Evolutionary conservation across 116 monocot genomes (phyloP).

Genomic region (Iris pallida): DNA sequence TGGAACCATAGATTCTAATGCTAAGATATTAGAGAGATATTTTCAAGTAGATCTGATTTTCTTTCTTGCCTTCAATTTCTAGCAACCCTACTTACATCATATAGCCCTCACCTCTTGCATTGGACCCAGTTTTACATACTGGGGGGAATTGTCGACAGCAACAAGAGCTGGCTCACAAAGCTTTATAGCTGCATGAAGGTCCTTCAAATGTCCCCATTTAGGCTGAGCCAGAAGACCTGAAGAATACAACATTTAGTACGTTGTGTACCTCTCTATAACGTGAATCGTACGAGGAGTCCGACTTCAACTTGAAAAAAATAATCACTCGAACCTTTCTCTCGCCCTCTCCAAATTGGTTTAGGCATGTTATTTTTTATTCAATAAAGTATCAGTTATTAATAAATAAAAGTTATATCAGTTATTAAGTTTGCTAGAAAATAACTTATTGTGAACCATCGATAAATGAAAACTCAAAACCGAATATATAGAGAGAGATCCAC

Average conservation of each 20-base stretch:
- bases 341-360: too few relatives aligned
- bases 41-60: too few relatives aligned
- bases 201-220: conserved; percentile 79
- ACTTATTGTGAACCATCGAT: neutral
- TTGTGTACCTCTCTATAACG: neutral
- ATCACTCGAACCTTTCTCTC: too few relatives aligned
- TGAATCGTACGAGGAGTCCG: neutral
- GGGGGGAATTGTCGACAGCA: conserved; percentile 67
- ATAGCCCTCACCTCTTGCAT: conserved; percentile 70
- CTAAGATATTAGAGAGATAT: too few relatives aligned
- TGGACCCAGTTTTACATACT: conserved; percentile 74
- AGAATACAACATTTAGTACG: neutral
- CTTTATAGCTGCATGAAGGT: conserved; percentile 69
- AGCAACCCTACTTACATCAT: too few relatives aligned
- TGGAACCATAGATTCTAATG: too few relatives aligned
- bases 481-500: conserved; percentile 9
- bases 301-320: too few relatives aligned
- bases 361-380: too few relatives aligned
- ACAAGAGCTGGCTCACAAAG: conserved; percentile 79
- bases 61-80: too few relatives aligned
- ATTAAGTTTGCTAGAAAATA: neutral
- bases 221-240: conserved; percentile 64
- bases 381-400: neutral
- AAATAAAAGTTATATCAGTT: neutral
- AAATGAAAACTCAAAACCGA: conserved; percentile 1